These are phyloP conservation scores for Cercospora sp. DNA, from an alignment of 2,329 filamentous ascomycete genomes.

Conservation along the genomic window DNA sequence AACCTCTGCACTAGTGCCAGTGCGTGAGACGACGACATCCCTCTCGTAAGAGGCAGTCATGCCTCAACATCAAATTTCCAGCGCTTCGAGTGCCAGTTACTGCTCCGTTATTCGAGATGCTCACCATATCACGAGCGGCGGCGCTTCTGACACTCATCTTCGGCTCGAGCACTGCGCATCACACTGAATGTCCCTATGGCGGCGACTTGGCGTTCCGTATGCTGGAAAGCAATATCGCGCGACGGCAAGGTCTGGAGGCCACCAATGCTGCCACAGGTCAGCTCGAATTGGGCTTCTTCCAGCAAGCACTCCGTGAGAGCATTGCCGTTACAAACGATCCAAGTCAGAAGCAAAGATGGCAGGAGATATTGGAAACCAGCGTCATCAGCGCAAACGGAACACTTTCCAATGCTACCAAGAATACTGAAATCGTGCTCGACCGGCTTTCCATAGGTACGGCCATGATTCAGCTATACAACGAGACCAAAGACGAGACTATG, in stretches of 20 bases:
- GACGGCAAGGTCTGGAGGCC: slow-evolving; percentile 36
- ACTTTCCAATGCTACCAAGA: slow-evolving; percentile 28
- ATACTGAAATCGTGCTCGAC: slow-evolving; percentile 35
- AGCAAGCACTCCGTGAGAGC: slow-evolving; percentile 36
- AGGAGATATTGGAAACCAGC: slow-evolving; percentile 26
- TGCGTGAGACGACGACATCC: not conserved
- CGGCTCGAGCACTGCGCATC: slow-evolving; percentile 1
- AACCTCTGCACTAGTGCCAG: not conserved
- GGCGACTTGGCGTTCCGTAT: slow-evolving; percentile 27
- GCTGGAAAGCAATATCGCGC: slow-evolving; percentile 38
- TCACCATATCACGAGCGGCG: not conserved
- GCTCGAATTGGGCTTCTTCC: slow-evolving; percentile 40
- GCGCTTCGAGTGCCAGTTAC: not conserved
- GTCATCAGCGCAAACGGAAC: slow-evolving; percentile 24
- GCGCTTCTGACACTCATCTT: not conserved
- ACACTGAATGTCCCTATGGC: slow-evolving; percentile 14
- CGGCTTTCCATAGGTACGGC: slow-evolving; percentile 37
- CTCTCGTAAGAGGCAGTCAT: not conserved
- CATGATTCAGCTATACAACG: slow-evolving; percentile 28
- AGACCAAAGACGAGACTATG: slow-evolving; percentile 22
- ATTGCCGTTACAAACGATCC: slow-evolving; percentile 23
- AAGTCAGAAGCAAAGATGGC: slow-evolving; percentile 15
- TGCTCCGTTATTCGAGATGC: not conserved
- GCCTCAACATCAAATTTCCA: not conserved
- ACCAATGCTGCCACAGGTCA: slow-evolving; percentile 25